Evolutionary conservation across 441 rosid species (phyloP), one percentile per base, ranked within the genome.

Genomic region (Dalechampia spathulata): DNA sequence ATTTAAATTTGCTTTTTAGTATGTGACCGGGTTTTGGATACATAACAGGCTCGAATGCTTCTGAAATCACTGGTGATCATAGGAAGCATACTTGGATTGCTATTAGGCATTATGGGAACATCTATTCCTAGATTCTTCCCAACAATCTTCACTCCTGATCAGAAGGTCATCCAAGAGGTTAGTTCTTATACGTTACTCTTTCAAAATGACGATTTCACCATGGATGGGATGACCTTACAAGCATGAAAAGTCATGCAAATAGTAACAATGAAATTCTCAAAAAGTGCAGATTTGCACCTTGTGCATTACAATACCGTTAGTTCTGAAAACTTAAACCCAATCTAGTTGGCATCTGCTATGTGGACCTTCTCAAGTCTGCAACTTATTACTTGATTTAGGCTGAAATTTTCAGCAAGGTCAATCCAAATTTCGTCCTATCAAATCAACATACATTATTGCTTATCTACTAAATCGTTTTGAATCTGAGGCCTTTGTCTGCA

Each of bases 21-120:
- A 16, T 53, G 38, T 39, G 44, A 54, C 8, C 22, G 53, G 17
- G 22, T 27, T 27, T 36, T 10, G 17, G 32, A 30, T 30, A 28
- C 60, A 2, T 17, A 40, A 57, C 72, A 67, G 96, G 95, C 95
- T n/a, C 84, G 77, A 65, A 81, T 68, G 71, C 75, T 87, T 69
- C 84, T 87, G 26, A 86, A 87, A 74, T 91, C 98, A 16, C 80
- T 91, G 47, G 66, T 75, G 61, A 81, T 85, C 37, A 87, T 83
- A n/a, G 98, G 96, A 53, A 76, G 80, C 41, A 66, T 78, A 9
- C 80, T 83, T 56, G 96, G 98, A 62, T 49, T 91, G 66, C 66
- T 75, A 43, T 65, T 90, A 67, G 87, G 82, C 48, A 58, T 41
- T 44, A 54, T 81, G 0, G 98, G 96, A 69, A 78, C 83, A 51